phyloP scores from a whole-genome alignment of 2,329 filamentous ascomycete species.

The Xylaria digitata region DNA sequence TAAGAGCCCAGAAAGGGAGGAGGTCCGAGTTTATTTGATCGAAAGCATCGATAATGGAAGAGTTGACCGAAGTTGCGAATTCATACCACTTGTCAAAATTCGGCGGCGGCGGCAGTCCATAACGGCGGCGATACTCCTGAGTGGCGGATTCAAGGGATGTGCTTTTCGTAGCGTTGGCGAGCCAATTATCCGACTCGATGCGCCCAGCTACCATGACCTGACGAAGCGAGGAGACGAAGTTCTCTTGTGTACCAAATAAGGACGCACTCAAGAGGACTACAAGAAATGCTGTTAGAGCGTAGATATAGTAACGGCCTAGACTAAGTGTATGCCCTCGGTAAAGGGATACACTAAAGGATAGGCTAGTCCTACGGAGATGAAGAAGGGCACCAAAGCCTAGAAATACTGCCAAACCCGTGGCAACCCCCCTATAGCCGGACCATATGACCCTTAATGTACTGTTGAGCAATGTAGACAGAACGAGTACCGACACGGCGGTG shows the following conservation, averaged over 20 bases:
- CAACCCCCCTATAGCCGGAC: conserved; percentile 42
- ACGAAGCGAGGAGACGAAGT: conserved; percentile 37
- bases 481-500: conserved; percentile 44
- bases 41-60: conserved; percentile 76
- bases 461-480: conserved; percentile 43
- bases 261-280: conserved; percentile 40
- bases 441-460: conserved; percentile 42
- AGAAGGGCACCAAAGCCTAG: conserved; percentile 44
- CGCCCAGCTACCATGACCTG: conserved; percentile 61
- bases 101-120: conserved; percentile 75
- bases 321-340: conserved; percentile 32
- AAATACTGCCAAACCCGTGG: conserved; percentile 42
- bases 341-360: conserved; percentile 17
- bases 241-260: conserved; percentile 32
- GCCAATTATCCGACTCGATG: conserved; percentile 57
- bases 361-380: conserved; percentile 34
- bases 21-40: conserved; percentile 74
- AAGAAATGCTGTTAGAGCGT: conserved; percentile 38
- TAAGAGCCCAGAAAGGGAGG: conserved; percentile 75
- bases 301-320: conserved; percentile 40
- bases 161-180: conserved; percentile 57
- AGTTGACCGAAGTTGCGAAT: conserved; percentile 70
- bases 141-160: conserved; percentile 70
- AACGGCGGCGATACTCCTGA: conserved; percentile 72
- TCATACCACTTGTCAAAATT: conserved; percentile 79